phyloP scores from a whole-genome alignment of 1,284 basidiomycete species.

The Fomitiporia mediterranea region DNA sequence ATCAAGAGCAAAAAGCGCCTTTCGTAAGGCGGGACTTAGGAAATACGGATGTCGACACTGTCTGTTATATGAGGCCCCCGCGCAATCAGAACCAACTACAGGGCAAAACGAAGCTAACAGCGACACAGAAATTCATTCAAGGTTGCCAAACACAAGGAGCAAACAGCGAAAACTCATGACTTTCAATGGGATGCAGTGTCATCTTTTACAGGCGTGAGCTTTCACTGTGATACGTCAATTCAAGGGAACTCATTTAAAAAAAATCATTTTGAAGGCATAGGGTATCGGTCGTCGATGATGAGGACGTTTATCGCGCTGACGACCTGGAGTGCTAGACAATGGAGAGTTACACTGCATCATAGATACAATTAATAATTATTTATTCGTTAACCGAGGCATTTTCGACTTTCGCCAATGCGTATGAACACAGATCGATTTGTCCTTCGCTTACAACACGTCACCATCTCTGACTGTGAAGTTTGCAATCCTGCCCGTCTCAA shows the following conservation, averaged over 20 bases:
- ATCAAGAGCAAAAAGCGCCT: constrained; percentile 23
- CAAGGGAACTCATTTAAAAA: too few relatives aligned
- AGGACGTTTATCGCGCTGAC: constrained; percentile 30
- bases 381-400: too few relatives aligned
- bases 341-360: too few relatives aligned
- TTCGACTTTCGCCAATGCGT: too few relatives aligned
- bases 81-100: constrained; percentile 2
- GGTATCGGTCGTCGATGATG: constrained; percentile 30
- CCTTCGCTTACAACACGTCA: not conserved
- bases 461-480: not conserved
- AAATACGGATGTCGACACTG: constrained; percentile 57
- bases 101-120: constrained; percentile 3
- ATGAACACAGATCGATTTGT: too few relatives aligned
- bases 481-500: constrained; percentile 7
- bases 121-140: not conserved
- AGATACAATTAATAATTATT: too few relatives aligned
- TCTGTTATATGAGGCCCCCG: not conserved
- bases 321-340: too few relatives aligned
- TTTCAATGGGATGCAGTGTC: constrained; percentile 55
- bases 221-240: not conserved
- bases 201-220: constrained; percentile 50
- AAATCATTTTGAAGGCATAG: constrained; percentile 31
- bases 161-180: constrained; percentile 30
- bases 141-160: constrained; percentile 2
- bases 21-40: constrained; percentile 30